phyloP scores from a whole-genome alignment of 2,329 filamentous ascomycete genomes.

The Drechslera avenae region DNA sequence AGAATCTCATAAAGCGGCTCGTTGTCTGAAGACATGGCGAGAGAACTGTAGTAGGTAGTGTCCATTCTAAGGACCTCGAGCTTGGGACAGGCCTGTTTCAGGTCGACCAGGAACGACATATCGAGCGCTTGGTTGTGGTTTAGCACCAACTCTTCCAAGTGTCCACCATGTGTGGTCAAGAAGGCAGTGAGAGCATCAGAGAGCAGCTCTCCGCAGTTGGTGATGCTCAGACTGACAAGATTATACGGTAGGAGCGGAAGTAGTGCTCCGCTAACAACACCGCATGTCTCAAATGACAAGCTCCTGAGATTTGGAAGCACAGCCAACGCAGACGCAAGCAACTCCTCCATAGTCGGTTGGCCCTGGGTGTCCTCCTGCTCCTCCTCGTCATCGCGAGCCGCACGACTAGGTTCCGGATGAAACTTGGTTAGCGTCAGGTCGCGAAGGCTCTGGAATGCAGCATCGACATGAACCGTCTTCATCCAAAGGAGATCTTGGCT shows the following conservation, averaged over 20 bases:
- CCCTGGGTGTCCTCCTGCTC: neutral
- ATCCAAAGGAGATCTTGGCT: conserved; percentile 40
- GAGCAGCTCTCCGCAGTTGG: conserved; percentile 77
- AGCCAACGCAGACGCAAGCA: conserved; percentile 56
- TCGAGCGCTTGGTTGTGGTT: conserved; percentile 81
- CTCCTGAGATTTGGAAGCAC: conserved; percentile 68
- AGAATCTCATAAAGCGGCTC: conserved; percentile 76
- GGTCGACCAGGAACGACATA: conserved; percentile 71
- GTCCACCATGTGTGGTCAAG: conserved; percentile 68
- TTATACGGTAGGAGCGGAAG: conserved; percentile 70
- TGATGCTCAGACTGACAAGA: conserved; percentile 71
- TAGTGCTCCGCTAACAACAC: conserved; percentile 69
- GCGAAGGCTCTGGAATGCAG: conserved; percentile 45
- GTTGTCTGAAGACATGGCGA: conserved; percentile 70
- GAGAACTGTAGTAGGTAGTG: conserved; percentile 75
- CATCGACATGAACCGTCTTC: conserved; percentile 54
- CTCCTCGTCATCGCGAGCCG: conserved; percentile 16
- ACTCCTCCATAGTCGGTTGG: conserved; percentile 48
- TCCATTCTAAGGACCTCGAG: conserved; percentile 77
- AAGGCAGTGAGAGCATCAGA: conserved; percentile 70
- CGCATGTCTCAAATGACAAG: conserved; percentile 76
- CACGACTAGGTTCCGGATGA: conserved; percentile 26
- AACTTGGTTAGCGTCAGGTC: conserved; percentile 47
- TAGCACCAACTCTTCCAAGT: conserved; percentile 71
- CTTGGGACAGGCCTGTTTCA: conserved; percentile 71